Evolutionary conservation across 192 early-diverging fungal species (phyloP).

Genomic region (Piromyces finnis): DNA sequence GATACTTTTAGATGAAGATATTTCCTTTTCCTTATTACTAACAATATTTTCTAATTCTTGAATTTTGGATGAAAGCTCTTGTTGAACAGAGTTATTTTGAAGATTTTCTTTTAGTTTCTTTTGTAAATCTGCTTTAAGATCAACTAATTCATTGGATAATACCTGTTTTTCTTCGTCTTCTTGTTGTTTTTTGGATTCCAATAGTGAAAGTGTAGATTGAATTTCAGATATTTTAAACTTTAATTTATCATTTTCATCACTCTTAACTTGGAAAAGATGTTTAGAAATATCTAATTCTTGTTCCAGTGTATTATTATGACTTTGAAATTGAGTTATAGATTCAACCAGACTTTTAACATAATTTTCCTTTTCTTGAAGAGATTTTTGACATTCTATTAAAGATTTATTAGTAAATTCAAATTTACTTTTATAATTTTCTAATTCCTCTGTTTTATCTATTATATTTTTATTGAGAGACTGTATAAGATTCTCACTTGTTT

Average conservation of each 20-base stretch:
- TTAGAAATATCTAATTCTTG: background rate
- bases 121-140: background rate
- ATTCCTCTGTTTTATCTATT: background rate
- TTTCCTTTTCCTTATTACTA: background rate
- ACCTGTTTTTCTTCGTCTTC: background rate
- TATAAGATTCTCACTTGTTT: background rate
- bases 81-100: background rate
- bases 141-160: background rate
- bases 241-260: background rate
- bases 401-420: background rate
- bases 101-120: background rate
- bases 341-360: background rate
- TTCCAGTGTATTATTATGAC: background rate
- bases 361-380: background rate
- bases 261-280: background rate
- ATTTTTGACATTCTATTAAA: background rate
- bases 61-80: background rate
- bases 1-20: background rate
- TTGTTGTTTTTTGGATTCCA: background rate
- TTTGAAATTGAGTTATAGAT: background rate
- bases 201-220: background rate
- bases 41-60: background rate
- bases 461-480: background rate
- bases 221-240: background rate
- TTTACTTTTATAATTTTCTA: background rate